Base-by-base conservation (phyloP, 331 rosid species). In the Rosa hybrid region DNA sequence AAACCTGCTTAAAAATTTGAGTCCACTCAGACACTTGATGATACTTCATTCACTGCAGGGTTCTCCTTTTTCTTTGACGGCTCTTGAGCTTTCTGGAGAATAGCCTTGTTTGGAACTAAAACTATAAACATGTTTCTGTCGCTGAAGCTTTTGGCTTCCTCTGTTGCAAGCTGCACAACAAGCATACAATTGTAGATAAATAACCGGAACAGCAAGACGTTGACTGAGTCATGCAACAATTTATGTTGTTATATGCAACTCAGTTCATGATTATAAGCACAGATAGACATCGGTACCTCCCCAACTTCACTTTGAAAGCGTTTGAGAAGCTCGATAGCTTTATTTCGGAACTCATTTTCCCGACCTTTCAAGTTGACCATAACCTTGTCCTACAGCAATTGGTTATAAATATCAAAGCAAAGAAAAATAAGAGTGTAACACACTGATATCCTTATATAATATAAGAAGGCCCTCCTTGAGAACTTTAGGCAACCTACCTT, bases 291-390 rank as follows among this genome's bases (percentile, higher is more conserved):
- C 49, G 76, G 68, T 90, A 96, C 99, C 99, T 96, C 97, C 80
- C 99, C 99, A 76, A 96, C 75, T 78, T 93, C 98, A 77, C 85
- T 84, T 84, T 89, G 98, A 76, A 96, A 96, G 44, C 98, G 94
- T 88, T 48, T 92, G 85, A 96, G 71, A 74, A 96, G 97, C 91
- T 85, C 94, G 17, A 91, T 86, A 21, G 99, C 99, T 8, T 77
- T 90, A 84, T 96, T 91, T 78, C 94, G 91, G 88, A 96, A 96
- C 80, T 92, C 98, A 48, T 93, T 93, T 87, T 96, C 94, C 76
- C 99, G 98, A 56, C 99, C 99, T 85, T 93, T 96, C 79, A 96
- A 89, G 90, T 90, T 89, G 82, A 96, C 98, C 49, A 93, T 90
- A 82, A 96, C 70, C 89, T 96, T 96, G 75, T 93, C 99, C 99